Evolutionary conservation across 2,329 filamentous ascomycete species (phyloP).

Genomic region (Aspergillus sp.): DNA sequence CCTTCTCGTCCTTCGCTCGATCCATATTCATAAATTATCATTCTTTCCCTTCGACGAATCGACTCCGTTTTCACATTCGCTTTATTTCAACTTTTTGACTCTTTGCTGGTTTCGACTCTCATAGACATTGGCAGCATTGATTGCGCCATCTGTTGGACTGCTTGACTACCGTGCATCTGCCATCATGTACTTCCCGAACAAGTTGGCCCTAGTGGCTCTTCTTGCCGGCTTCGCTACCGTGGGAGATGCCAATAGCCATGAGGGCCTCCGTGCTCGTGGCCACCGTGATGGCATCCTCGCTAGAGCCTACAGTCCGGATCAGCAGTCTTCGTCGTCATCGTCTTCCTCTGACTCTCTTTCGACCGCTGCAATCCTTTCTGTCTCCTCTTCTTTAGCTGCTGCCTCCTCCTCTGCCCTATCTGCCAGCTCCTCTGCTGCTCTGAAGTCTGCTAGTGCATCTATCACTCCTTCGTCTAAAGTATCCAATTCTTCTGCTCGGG

Average conservation of each 20-base stretch:
- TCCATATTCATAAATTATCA: too few species aligned
- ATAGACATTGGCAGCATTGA: conserved; percentile 11
- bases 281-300: conserved; percentile 11
- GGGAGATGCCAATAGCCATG: conserved; percentile 24
- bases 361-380: conserved; percentile 1
- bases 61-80: too few species aligned
- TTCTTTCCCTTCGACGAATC: too few species aligned
- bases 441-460: neutral
- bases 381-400: neutral
- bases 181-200: conserved; percentile 32
- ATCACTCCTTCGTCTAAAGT: neutral
- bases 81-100: too few species aligned
- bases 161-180: conserved; percentile 1
- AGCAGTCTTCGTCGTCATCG: neutral
- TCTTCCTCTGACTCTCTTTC: conserved; percentile 2
- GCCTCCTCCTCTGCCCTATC: conserved; percentile 7
- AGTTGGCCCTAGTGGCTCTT: conserved; percentile 27
- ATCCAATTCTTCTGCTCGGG: too few species aligned
- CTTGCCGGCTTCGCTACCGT: conserved; percentile 29
- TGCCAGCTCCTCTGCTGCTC: neutral
- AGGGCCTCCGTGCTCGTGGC: conserved; percentile 17
- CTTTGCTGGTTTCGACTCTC: too few species aligned
- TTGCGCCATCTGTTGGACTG: conserved; percentile 2
- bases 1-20: too few species aligned
- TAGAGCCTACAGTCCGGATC: conserved; percentile 1